Percentiles rank a stretch among this genome's conserved stretches.
These are phyloP conservation scores for Boehmeria nivea DNA, from an alignment of 306 rosid species.

Conservation along the genomic window DNA sequence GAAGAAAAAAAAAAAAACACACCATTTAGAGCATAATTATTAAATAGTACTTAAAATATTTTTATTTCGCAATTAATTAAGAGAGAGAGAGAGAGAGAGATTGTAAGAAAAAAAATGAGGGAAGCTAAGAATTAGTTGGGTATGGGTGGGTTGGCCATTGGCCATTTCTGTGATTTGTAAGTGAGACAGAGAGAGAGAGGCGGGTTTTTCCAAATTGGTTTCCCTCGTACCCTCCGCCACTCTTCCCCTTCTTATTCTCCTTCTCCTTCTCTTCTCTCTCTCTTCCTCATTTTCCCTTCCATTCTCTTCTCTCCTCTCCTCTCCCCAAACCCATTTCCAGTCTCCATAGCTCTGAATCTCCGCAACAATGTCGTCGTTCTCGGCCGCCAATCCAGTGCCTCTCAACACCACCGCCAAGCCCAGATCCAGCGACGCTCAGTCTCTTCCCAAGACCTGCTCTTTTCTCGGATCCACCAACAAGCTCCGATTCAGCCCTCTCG, in stretches of 20 bases:
- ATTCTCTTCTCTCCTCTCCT: conserved; percentile 3
- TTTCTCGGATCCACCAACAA: conserved; percentile 67
- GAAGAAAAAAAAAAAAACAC: too few species aligned
- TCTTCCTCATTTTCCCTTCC: not conserved
- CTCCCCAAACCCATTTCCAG: not conserved
- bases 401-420: conserved; percentile 34
- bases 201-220: conserved; percentile 55
- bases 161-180: too few species aligned
- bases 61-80: too few species aligned
- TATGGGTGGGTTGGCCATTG: conserved; percentile 8
- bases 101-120: not conserved
- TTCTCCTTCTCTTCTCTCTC: not conserved
- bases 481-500: conserved; percentile 40
- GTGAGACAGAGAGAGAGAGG: too few species aligned
- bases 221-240: conserved; percentile 71
- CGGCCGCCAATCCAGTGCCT: conserved; percentile 45
- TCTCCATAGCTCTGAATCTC: not conserved
- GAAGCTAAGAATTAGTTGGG: conserved; percentile 16
- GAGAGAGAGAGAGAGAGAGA: too few species aligned
- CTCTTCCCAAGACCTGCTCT: conserved; percentile 28
- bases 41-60: too few species aligned
- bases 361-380: conserved; percentile 69
- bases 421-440: conserved; percentile 76
- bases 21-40: too few species aligned
- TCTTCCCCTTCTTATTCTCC: conserved; percentile 3